Evolutionary conservation across 768 basidiomycete species (phyloP), one percentile per base, ranked within the genome.

Genomic region (Collybia nuda): DNA sequence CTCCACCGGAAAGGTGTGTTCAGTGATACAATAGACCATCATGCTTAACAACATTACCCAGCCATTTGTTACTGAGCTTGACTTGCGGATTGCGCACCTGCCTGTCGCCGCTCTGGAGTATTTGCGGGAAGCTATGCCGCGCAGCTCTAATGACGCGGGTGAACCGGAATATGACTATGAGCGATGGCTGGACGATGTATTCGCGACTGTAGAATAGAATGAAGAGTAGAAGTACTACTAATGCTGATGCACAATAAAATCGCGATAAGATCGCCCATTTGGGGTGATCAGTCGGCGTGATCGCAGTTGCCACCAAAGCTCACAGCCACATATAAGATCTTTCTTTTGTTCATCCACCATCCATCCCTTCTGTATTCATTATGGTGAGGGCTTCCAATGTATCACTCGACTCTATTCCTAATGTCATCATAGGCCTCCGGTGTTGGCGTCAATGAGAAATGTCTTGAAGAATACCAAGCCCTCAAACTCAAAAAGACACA

Each of bases 31-130:
- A 3, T 19, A 6, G 15, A 24, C 21, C 45, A 40, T 39, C 56
- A 65, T 49, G 62, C 56, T 56, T n/a, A 23, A 39, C 47, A 12
- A 19, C 44, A n/a, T n/a, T 53, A 44, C 62, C 54, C 69, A 97
- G 93, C 86, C 89, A 14, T 94, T 87, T 58, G 86, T 99, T 28
- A 96, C 95, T 6, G 96, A 98, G 67, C 72, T 97, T 28, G 96
- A 99, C 64, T 78, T 99, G 61, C 82, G 85, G 44, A 70, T 94
- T 47, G 92, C 93, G 19, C 82, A 87, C 52, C 75, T 99, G 15
- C 89, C 96, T 2, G 72, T 75, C 6, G 72, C 78, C 48, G 80
- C 89, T 0, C 84, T 95, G 47, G 83, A 88, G 12, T 98, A 94
- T 67, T 74, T 98, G 54, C 80, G 82, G 28, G 82, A 90, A 62